These are phyloP conservation scores for Cercophora samala DNA, from an alignment of 495 filamentous ascomycete genomes.

Conservation along the genomic window DNA sequence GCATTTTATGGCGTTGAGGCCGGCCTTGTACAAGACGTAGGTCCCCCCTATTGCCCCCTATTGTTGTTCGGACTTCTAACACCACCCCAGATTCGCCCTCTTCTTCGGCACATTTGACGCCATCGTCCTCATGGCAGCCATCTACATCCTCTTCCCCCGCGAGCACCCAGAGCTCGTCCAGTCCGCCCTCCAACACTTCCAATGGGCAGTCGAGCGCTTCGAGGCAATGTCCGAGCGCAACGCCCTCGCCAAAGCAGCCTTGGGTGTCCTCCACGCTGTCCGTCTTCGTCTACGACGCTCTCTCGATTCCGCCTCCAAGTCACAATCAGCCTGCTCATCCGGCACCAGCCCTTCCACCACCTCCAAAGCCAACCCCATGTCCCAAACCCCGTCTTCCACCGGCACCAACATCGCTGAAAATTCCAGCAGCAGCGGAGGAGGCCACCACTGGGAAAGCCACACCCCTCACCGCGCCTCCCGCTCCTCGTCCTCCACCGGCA, in stretches of 20 bases:
- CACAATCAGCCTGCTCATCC: not conserved
- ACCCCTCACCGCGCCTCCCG: not conserved
- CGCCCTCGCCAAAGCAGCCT: constrained; percentile 50
- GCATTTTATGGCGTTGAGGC: constrained; percentile 48
- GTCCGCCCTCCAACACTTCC: constrained; percentile 49
- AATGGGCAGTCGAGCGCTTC: constrained; percentile 53
- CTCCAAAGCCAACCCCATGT: not conserved
- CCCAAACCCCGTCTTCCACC: not conserved
- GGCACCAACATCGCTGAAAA: not conserved
- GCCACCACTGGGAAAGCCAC: not conserved
- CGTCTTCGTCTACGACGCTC: constrained; percentile 44
- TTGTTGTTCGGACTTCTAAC: not conserved
- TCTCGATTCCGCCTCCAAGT: constrained; percentile 26
- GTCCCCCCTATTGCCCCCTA: constrained; percentile 16
- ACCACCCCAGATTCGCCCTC: constrained; percentile 37
- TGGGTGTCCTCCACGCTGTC: constrained; percentile 50
- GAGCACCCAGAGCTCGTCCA: constrained; percentile 43
- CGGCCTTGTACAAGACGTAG: constrained; percentile 53
- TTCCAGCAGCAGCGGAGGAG: not conserved
- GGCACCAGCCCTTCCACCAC: not conserved
- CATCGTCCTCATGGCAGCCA: constrained; percentile 56
- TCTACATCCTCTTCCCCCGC: constrained; percentile 54
- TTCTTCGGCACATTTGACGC: constrained; percentile 63
- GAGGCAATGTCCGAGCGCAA: constrained; percentile 49
- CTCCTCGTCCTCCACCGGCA: not conserved